Evolutionary conservation across 352 stramenopile species (phyloP), one percentile per base, ranked within the genome.

Genomic region (Thalassiosira oceanica): DNA sequence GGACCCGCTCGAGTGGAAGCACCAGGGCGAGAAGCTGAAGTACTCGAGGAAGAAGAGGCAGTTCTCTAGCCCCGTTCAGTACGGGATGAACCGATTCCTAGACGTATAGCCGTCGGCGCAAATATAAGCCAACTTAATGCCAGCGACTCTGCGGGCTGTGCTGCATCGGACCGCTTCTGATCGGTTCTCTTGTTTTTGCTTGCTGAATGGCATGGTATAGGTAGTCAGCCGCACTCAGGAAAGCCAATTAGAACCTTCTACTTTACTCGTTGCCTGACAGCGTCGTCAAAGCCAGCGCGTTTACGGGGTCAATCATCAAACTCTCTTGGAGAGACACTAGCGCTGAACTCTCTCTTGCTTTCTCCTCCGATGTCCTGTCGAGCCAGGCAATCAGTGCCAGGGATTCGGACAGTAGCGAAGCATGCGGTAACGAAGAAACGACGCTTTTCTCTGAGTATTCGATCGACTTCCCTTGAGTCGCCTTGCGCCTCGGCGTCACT

Each of bases 1-100:
- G 60, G 83, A 90, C 73, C 85, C 78, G 39, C 55, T 83, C 1
- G 69, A 84, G 65, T 92, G 83, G 83, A 36, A 87, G 29, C 76
- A 68, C 31, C 67, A 79, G 39, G 80, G 83, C 23, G 67, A 87
- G 49, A 35, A 73, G 11, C 18, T 75, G 39, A 86, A 82, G 65
- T 61, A 55, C 20, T 64, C 74, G 13, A 43, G 58, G 1, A 70
- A 56, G 10, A 79, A 82, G 52, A 78, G 55, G 53, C 57, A 60
- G 11, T 69, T 53, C 18, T 72, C 61, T 15, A 52, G 31, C 18
- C 27, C 51, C 16, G 10, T 82, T 52, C 35, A 60, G 26, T 78
- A 69, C 27, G 72, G 51, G 24, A 51, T 53, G 18, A 82, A 82
- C 68, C 73, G 72, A 64, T 39, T 77, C 26, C 0, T 78, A 6